Evolutionary conservation across 345 rosid species (phyloP).

Genomic region (Sonneratia alba): DNA sequence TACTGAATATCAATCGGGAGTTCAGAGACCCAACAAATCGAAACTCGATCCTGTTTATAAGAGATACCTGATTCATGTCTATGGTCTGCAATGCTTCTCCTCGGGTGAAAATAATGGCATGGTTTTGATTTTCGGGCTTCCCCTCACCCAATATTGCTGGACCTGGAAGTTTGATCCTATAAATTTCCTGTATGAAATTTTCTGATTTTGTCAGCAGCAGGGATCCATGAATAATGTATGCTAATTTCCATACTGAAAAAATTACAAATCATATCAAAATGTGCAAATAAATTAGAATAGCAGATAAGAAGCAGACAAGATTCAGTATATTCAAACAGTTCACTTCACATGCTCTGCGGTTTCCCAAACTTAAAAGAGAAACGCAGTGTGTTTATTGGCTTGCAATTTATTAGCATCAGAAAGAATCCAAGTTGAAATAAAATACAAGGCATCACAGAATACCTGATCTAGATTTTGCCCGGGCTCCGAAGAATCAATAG

Average conservation of each 20-base stretch:
- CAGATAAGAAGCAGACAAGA: background rate
- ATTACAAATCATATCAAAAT: background rate
- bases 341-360: background rate
- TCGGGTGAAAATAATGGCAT: constrained; percentile 91
- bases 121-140: constrained; percentile 98
- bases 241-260: background rate
- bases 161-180: constrained; percentile 91
- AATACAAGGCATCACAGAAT: background rate
- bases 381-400: background rate
- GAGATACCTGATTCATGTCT: constrained; percentile 91
- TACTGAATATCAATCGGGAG: constrained; percentile 1
- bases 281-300: background rate
- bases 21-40: background rate
- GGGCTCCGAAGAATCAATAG: constrained; percentile 70
- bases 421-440: background rate
- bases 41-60: background rate
- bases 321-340: background rate
- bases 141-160: constrained; percentile 97
- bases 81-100: constrained; percentile 99
- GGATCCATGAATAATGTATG: background rate
- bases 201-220: background rate
- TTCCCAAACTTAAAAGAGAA: background rate
- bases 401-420: background rate
- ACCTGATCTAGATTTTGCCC: constrained; percentile 94
- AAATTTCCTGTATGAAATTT: constrained; percentile 55